phyloP scores from a whole-genome alignment of 164 flowering plant genomes.

The Magnolia officinalis region DNA sequence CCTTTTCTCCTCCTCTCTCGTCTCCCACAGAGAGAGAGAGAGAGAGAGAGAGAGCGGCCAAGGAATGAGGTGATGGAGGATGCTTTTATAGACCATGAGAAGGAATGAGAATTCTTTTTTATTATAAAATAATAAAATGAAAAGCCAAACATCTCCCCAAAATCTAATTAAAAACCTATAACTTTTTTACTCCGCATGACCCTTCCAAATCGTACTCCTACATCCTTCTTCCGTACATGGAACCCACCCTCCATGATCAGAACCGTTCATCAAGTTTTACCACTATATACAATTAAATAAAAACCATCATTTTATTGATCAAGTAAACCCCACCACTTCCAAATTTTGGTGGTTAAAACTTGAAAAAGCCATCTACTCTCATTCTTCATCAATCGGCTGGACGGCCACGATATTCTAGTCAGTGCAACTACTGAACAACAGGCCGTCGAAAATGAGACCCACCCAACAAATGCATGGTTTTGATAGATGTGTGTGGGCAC shows the following conservation, averaged over 20 bases:
- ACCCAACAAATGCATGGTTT: too few species aligned
- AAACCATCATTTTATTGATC: too few species aligned
- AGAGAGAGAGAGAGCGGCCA: conserved; percentile 2
- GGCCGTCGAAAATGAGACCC: too few species aligned
- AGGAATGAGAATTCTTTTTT: neutral
- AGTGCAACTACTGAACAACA: too few species aligned
- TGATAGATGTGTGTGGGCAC: too few species aligned
- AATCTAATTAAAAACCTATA: neutral
- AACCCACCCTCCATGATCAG: neutral
- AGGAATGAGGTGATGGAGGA: neutral
- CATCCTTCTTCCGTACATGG: neutral
- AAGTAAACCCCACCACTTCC: too few species aligned
- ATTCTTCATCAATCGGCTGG: too few species aligned
- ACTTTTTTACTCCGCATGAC: neutral
- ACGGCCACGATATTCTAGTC: too few species aligned
- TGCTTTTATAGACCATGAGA: conserved; percentile 1
- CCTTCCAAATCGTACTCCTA: neutral
- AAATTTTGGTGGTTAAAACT: too few species aligned
- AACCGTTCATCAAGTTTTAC: neutral
- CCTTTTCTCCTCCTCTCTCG: neutral
- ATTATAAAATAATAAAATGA: neutral
- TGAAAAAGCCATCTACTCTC: too few species aligned
- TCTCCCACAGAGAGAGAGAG: neutral
- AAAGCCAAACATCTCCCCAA: neutral
- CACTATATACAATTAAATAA: neutral